A percentile compares a stretch with the other conserved stretches of the same genome.
phyloP scores from a whole-genome alignment of 2,329 filamentous ascomycete genomes.

The Xylaria sp. region DNA sequence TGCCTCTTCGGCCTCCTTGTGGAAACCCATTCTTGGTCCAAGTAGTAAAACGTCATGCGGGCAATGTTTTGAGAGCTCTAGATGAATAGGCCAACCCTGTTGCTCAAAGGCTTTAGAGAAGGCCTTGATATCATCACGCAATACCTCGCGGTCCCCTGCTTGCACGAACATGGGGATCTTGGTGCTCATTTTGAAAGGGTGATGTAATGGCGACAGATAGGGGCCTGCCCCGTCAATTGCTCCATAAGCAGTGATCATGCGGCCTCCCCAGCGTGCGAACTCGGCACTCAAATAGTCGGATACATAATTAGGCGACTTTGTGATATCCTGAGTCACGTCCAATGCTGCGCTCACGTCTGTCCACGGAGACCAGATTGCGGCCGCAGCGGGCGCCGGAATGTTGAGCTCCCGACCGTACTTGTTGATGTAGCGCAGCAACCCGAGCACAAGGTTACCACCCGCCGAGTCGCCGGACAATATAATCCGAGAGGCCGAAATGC shows the following conservation, averaged over 20 bases:
- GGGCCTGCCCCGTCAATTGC: slow-evolving; percentile 24
- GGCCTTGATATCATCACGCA: slow-evolving; percentile 25
- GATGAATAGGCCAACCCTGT: slow-evolving; percentile 23
- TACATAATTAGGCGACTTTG: slow-evolving; percentile 25
- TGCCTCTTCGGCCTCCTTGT: slow-evolving; percentile 25
- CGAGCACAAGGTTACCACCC: slow-evolving; percentile 49
- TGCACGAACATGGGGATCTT: slow-evolving; percentile 31
- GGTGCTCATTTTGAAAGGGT: slow-evolving; percentile 28
- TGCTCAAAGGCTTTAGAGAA: slow-evolving; percentile 17
- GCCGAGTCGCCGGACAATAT: slow-evolving; percentile 52
- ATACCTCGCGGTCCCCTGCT: slow-evolving; percentile 25
- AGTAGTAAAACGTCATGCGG: slow-evolving; percentile 33
- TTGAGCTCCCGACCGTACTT: slow-evolving; percentile 41
- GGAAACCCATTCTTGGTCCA: slow-evolving; percentile 28
- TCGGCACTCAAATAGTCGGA: slow-evolving; percentile 32
- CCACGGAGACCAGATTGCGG: slow-evolving; percentile 48
- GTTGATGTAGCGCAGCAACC: slow-evolving; percentile 49
- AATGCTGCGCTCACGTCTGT: slow-evolving; percentile 40
- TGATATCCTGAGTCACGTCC: slow-evolving; percentile 19
- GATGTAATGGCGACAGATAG: slow-evolving; percentile 32
- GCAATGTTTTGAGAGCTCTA: slow-evolving; percentile 27
- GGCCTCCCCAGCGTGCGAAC: slow-evolving; percentile 30
- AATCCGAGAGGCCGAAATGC: slow-evolving; percentile 46
- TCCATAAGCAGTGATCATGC: slow-evolving; percentile 18
- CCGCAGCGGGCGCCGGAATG: slow-evolving; percentile 40